Evolutionary conservation across 2,329 filamentous ascomycete genomes (phyloP).

Genomic region (Exserohilum turcica): DNA sequence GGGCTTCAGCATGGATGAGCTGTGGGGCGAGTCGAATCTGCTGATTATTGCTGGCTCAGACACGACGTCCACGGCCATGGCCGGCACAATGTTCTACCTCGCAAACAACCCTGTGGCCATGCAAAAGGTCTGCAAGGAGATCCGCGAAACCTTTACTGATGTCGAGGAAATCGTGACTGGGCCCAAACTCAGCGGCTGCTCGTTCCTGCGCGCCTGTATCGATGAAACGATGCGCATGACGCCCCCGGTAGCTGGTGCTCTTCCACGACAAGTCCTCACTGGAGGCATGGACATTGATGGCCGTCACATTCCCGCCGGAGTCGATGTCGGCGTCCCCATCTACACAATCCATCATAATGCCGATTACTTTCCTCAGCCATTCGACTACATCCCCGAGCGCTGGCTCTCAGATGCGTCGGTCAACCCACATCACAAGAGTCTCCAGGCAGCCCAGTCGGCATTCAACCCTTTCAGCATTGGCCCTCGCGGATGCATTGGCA

Average conservation of each 20-base stretch:
- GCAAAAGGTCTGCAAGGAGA: slow-evolving; percentile 40
- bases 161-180: slow-evolving; percentile 49
- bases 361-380: slow-evolving; percentile 47
- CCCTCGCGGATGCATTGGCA: slow-evolving; percentile 73
- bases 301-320: slow-evolving; percentile 42
- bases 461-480: slow-evolving; percentile 78
- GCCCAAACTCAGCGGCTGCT: slow-evolving; percentile 38
- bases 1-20: slow-evolving; percentile 52
- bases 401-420: slow-evolving; percentile 41
- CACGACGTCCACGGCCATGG: slow-evolving; percentile 52
- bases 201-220: slow-evolving; percentile 48
- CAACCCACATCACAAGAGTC: slow-evolving; percentile 38
- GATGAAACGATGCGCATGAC: slow-evolving; percentile 51
- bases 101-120: slow-evolving; percentile 46
- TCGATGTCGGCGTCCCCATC: slow-evolving; percentile 46
- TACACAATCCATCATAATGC: slow-evolving; percentile 49
- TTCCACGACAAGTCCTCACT: slow-evolving; percentile 46
- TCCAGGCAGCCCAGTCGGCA: slow-evolving; percentile 62
- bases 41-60: slow-evolving; percentile 57
- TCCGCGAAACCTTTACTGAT: slow-evolving; percentile 40
- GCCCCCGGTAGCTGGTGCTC: slow-evolving; percentile 46
- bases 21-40: slow-evolving; percentile 57
- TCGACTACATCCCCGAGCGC: slow-evolving; percentile 46
- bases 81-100: slow-evolving; percentile 53
- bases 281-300: slow-evolving; percentile 48